phyloP scores from a whole-genome alignment of 495 filamentous ascomycete species.

The Achaetomiella virescens region DNA sequence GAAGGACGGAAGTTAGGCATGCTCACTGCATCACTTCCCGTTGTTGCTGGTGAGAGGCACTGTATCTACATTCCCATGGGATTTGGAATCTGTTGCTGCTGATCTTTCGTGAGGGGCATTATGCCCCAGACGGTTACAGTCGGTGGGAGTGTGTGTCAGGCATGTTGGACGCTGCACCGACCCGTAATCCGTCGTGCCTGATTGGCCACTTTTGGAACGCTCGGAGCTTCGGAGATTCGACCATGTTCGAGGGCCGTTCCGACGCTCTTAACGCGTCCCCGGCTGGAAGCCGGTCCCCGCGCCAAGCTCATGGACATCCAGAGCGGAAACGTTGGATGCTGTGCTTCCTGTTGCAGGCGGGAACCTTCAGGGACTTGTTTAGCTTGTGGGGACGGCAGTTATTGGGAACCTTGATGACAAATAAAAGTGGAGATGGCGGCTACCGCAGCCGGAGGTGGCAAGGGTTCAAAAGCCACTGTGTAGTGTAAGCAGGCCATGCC shows the following conservation, averaged over 20 bases:
- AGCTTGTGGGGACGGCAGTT: too few species aligned
- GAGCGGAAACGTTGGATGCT: not conserved
- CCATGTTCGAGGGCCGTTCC: not conserved
- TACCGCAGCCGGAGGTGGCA: too few species aligned
- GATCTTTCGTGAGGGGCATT: not conserved
- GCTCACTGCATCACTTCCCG: too few species aligned
- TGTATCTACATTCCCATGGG: not conserved
- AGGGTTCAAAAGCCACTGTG: too few species aligned
- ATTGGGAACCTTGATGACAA: too few species aligned
- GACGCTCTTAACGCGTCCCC: not conserved
- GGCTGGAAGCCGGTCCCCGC: not conserved
- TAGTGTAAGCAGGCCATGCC: too few species aligned
- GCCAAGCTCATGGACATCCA: not conserved
- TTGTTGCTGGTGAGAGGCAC: too few species aligned
- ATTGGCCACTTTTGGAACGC: not conserved
- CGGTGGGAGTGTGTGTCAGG: not conserved
- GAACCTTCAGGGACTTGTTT: too few species aligned
- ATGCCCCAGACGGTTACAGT: not conserved
- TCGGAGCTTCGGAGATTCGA: slow-evolving; percentile 12
- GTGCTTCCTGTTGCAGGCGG: too few species aligned
- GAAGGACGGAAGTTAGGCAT: too few species aligned
- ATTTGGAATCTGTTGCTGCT: not conserved
- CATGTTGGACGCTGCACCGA: not conserved
- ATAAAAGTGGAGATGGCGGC: too few species aligned
- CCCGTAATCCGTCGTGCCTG: not conserved